Base-by-base conservation (phyloP, 2,329 filamentous ascomycete species). In the Xylaria sp. region DNA sequence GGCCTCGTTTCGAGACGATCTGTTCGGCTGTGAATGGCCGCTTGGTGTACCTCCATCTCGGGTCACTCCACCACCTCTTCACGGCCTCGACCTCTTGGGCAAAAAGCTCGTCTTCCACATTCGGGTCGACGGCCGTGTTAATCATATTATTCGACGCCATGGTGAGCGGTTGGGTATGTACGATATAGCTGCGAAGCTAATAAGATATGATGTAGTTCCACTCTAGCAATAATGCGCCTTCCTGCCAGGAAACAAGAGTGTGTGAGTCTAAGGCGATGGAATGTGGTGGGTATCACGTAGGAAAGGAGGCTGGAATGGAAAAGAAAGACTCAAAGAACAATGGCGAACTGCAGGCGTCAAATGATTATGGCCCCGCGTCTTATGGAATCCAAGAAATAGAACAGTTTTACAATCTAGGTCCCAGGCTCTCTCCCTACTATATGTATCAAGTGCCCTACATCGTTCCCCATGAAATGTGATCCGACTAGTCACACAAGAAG, bases 21-120 rank as follows among this genome's bases (percentile, higher is more conserved):
- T 97, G 92, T 85, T 98, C 96, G 36, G 96, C 94, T 3, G 94
- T 97, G 80, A 96, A 99, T 27, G 96, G 90, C 65, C 96, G 88
- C 83, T 92, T 94, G 74, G 96, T 99, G 81, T 93, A 89, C 78
- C 92, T 88, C 96, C 96, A 99, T 85, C 96, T 88, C 64, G 93
- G 88, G 75, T 96, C 92, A 60, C 85, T 86, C 96, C 96, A 99
- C 96, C 96, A 99, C 80, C 91, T 83, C 87, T 97, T 93, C 73
- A 98, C 91, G 72, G 91, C 89, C 75, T 91, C 89, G 67, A 98
- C 93, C 79, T 99, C 96, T 73, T 91, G 86, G 76, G 89, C 85
- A 82, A 91, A 97, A 76, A 90, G 82, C 75, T 91, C 82, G 67
- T 90, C 88, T 77, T 90, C 88, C 62, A 77, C 73, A 65, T 84